These are phyloP conservation scores for Mycena olivaceomarginata DNA, from an alignment of 768 basidiomycete species.

Conservation along the genomic window DNA sequence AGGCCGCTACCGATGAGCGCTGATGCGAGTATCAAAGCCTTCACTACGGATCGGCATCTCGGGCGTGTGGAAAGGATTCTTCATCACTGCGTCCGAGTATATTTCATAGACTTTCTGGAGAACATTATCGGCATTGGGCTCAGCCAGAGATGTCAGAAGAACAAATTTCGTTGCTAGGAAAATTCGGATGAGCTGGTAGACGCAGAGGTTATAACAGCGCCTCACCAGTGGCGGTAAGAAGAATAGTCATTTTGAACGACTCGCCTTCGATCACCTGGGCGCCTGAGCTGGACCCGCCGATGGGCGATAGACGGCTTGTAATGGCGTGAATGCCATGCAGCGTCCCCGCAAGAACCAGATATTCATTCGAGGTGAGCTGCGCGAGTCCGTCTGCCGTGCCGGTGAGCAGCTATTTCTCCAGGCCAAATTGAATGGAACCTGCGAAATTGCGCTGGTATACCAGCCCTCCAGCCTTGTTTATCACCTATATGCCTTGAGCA, in stretches of 20 bases:
- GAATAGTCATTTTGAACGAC: constrained; percentile 94
- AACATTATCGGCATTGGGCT: constrained; percentile 79
- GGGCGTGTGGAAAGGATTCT: constrained; percentile 99
- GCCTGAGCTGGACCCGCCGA: constrained; percentile 83
- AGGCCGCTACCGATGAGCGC: constrained; percentile 71
- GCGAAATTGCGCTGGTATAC: constrained; percentile 95
- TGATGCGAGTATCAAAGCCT: constrained; percentile 86
- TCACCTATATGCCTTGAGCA: constrained; percentile 74
- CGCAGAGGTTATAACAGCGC: constrained; percentile 10
- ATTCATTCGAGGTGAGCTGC: constrained; percentile 93
- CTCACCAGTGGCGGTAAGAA: constrained; percentile 92
- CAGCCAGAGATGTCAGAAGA: constrained; percentile 87
- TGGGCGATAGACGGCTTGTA: constrained; percentile 92
- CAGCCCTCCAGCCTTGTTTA: constrained; percentile 98
- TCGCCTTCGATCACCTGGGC: constrained; percentile 98
- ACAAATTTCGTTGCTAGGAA: constrained; percentile 95
- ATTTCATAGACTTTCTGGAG: constrained; percentile 94
- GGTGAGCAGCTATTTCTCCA: constrained; percentile 12
- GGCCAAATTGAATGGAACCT: constrained; percentile 67
- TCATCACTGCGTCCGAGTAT: constrained; percentile 97
- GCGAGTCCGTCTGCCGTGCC: constrained; percentile 89
- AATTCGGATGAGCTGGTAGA: not conserved
- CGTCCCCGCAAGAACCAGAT: constrained; percentile 96
- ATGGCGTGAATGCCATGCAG: constrained; percentile 99
- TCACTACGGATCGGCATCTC: constrained; percentile 99